A percentile compares a stretch with the other conserved stretches of the same genome.
These are phyloP conservation scores for Neurospora sp. DNA, from an alignment of 495 filamentous ascomycete species.

Conservation along the genomic window DNA sequence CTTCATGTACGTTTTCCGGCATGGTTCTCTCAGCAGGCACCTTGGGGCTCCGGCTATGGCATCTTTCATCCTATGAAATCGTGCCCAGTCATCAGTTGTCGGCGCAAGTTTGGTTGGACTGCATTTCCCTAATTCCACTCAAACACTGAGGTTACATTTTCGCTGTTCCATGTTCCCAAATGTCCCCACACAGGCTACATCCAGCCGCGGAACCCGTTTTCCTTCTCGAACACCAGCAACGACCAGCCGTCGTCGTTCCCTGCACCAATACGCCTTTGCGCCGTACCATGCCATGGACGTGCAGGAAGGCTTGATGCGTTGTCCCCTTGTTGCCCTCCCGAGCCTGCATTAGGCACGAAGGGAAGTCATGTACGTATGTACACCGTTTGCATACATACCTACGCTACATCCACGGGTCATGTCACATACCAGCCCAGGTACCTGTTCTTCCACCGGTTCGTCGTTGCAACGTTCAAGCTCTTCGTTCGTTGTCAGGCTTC, in stretches of 20 bases:
- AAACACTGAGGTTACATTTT: constrained; percentile 24
- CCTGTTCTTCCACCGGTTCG: not conserved
- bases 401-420: not conserved
- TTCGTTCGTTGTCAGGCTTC: not conserved
- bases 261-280: constrained; percentile 8
- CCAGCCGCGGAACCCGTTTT: constrained; percentile 5
- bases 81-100: constrained; percentile 31
- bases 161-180: constrained; percentile 2
- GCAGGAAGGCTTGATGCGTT: constrained; percentile 27
- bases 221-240: constrained; percentile 17
- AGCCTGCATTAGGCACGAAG: constrained; percentile 13
- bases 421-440: not conserved
- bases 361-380: not conserved
- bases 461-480: not conserved
- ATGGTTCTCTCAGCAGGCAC: constrained; percentile 22
- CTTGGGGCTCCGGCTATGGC: constrained; percentile 17
- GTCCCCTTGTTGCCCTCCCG: constrained; percentile 15
- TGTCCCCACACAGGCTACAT: constrained; percentile 12
- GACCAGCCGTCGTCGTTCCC: constrained; percentile 4
- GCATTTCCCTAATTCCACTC: constrained; percentile 19
- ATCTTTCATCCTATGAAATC: constrained; percentile 23
- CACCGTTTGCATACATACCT: not conserved
- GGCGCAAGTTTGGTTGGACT: constrained; percentile 24
- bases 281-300: constrained; percentile 8
- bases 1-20: constrained; percentile 17